Evolutionary conservation across 2,329 filamentous ascomycete species (phyloP).

Genomic region (Botrytis byssoidea): DNA sequence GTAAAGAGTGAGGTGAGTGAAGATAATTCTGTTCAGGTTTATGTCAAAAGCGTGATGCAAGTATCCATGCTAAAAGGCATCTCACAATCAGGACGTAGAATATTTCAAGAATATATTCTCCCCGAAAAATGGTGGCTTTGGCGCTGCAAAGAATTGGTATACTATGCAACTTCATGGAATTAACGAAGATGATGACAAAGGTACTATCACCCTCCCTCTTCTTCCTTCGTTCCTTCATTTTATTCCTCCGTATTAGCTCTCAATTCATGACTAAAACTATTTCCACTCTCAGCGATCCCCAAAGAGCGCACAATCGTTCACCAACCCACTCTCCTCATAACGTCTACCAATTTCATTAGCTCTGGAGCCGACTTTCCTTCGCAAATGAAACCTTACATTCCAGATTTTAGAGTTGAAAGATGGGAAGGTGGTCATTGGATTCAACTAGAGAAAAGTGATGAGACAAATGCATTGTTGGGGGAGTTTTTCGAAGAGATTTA

Average conservation of each 20-base stretch:
- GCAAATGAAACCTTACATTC: slow-evolving; percentile 19
- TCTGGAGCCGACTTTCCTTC: slow-evolving; percentile 20
- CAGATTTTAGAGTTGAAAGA: slow-evolving; percentile 24
- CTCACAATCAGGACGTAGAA: not conserved
- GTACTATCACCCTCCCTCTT: not conserved
- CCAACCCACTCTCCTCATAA: slow-evolving; percentile 27
- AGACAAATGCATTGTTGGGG: slow-evolving; percentile 24
- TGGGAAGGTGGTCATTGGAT: slow-evolving; percentile 32
- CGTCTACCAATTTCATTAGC: slow-evolving; percentile 25
- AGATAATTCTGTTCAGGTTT: not conserved
- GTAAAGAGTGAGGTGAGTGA: slow-evolving; percentile 21
- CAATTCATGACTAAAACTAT: not conserved
- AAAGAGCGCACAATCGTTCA: slow-evolving; percentile 16
- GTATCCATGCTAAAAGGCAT: not conserved
- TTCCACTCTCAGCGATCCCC: not conserved
- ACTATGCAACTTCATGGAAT: slow-evolving; percentile 4
- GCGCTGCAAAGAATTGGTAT: slow-evolving; percentile 15
- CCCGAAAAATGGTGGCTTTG: slow-evolving; percentile 1
- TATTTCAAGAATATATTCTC: slow-evolving; percentile 2
- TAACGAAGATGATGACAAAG: slow-evolving; percentile 14
- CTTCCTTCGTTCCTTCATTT: not conserved
- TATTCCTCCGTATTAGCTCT: not conserved
- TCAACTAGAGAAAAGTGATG: slow-evolving; percentile 28
- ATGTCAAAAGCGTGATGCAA: no score
- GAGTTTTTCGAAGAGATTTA: slow-evolving; percentile 16